Evolutionary conservation across 2,329 filamentous ascomycete species (phyloP).

Genomic region (Lomentospora prolificans): DNA sequence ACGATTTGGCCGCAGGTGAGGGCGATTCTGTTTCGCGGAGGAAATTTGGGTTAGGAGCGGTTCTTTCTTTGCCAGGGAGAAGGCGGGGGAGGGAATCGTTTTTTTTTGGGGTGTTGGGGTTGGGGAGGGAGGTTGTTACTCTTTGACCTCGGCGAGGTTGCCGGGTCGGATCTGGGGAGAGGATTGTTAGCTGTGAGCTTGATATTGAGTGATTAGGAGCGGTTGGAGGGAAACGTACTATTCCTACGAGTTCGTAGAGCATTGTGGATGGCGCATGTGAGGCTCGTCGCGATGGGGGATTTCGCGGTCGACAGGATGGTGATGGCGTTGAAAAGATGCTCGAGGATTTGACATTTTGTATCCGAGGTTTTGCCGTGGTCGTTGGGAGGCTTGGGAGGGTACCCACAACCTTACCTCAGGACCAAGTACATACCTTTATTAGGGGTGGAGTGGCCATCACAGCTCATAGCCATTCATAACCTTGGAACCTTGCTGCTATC

Average conservation of each 20-base stretch:
- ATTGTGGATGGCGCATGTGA: slow-evolving; percentile 43
- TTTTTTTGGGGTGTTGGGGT: slow-evolving; percentile 5
- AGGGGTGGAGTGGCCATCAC: too few relatives aligned
- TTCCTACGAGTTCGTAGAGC: slow-evolving; percentile 96
- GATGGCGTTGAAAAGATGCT: neutral
- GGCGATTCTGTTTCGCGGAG: slow-evolving; percentile 57
- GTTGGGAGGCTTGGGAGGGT: neutral
- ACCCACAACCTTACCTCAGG: too few relatives aligned
- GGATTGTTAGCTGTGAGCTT: slow-evolving; percentile 8
- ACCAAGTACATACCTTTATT: too few relatives aligned
- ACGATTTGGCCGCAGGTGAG: slow-evolving; percentile 74
- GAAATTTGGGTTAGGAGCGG: neutral
- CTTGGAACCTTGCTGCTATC: too few relatives aligned
- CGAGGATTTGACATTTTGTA: neutral
- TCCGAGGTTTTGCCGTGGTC: neutral
- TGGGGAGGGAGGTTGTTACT: slow-evolving; percentile 48
- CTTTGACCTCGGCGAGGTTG: slow-evolving; percentile 85
- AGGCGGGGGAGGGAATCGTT: slow-evolving; percentile 6
- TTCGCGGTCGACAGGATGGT: neutral
- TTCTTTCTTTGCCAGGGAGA: neutral
- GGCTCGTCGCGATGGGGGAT: neutral
- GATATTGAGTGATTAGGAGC: neutral
- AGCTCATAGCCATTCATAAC: too few relatives aligned
- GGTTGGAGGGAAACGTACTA: slow-evolving; percentile 51
- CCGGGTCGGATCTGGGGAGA: slow-evolving; percentile 72